Evolutionary conservation across 1,139 yeast genomes (phyloP).

Genomic region (Wickerhamomyces sp.): DNA sequence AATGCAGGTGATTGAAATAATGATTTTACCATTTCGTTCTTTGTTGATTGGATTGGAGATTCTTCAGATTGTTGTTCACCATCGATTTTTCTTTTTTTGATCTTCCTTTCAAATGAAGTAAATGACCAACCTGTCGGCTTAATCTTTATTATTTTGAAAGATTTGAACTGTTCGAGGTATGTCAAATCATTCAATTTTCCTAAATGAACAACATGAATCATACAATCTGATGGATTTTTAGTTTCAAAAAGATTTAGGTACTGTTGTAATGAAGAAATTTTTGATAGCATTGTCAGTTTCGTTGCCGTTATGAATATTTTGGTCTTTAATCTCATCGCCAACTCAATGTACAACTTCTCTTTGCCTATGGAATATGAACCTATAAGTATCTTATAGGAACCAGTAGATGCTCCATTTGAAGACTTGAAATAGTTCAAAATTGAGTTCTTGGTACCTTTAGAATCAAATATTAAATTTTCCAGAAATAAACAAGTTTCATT

Average conservation of each 20-base stretch:
- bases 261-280: not conserved
- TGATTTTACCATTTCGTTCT: not conserved
- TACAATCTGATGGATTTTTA: slow-evolving; percentile 10
- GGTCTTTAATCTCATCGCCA: slow-evolving; percentile 52
- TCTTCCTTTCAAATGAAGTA: slow-evolving; percentile 1
- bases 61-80: not conserved
- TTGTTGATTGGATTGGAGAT: not conserved
- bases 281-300: slow-evolving; percentile 35
- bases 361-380: slow-evolving; percentile 94
- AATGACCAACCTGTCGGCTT: slow-evolving; percentile 17
- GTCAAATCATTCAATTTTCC: slow-evolving; percentile 13
- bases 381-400: slow-evolving; percentile 53
- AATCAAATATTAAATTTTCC: slow-evolving; percentile 26
- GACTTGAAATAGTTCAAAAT: slow-evolving; percentile 37
- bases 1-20: slow-evolving; percentile 5
- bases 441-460: slow-evolving; percentile 22
- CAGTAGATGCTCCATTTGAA: slow-evolving; percentile 5
- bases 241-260: slow-evolving; percentile 6
- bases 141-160: slow-evolving; percentile 15
- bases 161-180: slow-evolving; percentile 16
- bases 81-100: not conserved
- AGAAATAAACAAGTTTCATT: slow-evolving; percentile 53
- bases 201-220: slow-evolving; percentile 16
- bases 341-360: slow-evolving; percentile 70
- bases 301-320: slow-evolving; percentile 51